phyloP scores from a whole-genome alignment of 2,329 filamentous ascomycete species.

The Davidsoniella virescens region DNA sequence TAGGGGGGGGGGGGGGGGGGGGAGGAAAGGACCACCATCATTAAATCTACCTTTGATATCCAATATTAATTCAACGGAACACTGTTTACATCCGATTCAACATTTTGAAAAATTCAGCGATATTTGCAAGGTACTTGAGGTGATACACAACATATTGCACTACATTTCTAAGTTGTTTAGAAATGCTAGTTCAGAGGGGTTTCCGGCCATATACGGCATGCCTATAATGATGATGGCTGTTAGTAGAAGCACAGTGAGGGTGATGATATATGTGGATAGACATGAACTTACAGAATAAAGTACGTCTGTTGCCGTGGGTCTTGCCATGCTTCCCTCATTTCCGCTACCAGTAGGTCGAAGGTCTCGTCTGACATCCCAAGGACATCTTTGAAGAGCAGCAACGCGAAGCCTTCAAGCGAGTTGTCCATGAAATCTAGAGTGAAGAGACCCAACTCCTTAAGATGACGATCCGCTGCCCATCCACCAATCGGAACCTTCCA shows the following conservation, averaged over 20 bases:
- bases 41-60: too few relatives aligned
- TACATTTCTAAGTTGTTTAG: too few relatives aligned
- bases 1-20: too few relatives aligned
- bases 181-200: not conserved
- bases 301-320: constrained; percentile 5
- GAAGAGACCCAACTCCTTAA: constrained; percentile 26
- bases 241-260: too few relatives aligned
- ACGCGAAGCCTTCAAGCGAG: constrained; percentile 20
- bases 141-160: too few relatives aligned
- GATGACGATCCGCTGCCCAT: constrained; percentile 30
- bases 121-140: too few relatives aligned
- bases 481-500: constrained; percentile 28
- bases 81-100: too few relatives aligned
- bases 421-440: constrained; percentile 18
- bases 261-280: not conserved
- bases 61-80: too few relatives aligned
- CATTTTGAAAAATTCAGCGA: too few relatives aligned
- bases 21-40: too few relatives aligned
- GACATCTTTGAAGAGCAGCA: constrained; percentile 18
- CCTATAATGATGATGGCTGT: not conserved
- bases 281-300: constrained; percentile 7
- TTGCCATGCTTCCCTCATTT: constrained; percentile 14
- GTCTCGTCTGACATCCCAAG: constrained; percentile 19
- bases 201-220: constrained; percentile 5
- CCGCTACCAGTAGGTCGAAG: constrained; percentile 15